phyloP scores from a whole-genome alignment of 2,329 filamentous ascomycete genomes.

The Monosporascus sp. region DNA sequence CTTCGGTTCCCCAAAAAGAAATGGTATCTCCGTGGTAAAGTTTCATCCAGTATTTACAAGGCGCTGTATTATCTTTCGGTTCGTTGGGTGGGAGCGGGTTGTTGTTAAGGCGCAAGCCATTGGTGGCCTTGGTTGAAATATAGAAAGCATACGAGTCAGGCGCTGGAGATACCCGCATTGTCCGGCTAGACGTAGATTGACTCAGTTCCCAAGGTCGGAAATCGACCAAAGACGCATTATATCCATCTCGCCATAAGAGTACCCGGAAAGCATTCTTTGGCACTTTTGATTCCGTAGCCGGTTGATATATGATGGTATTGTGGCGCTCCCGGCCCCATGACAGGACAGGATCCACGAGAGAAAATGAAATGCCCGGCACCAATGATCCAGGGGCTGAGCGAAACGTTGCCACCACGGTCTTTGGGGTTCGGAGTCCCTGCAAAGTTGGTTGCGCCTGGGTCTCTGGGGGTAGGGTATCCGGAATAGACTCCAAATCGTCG shows the following conservation, averaged over 20 bases:
- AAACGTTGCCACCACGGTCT: constrained; percentile 56
- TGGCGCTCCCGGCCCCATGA: constrained; percentile 70
- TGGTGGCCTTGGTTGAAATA: constrained; percentile 73
- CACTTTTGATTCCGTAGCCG: constrained; percentile 61
- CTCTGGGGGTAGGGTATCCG: constrained; percentile 32
- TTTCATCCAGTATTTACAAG: constrained; percentile 59
- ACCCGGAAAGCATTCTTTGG: constrained; percentile 79
- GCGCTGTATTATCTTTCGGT: constrained; percentile 44
- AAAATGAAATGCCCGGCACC: constrained; percentile 56
- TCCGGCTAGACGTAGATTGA: constrained; percentile 33
- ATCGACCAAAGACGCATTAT: constrained; percentile 50
- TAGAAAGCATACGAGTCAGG: constrained; percentile 60
- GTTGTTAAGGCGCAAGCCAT: constrained; percentile 73
- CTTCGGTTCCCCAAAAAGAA: constrained; percentile 57
- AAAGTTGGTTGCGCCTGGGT: constrained; percentile 31
- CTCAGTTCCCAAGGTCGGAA: constrained; percentile 49
- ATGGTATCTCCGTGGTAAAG: constrained; percentile 74
- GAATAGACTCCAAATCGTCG: constrained; percentile 24
- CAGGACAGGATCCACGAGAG: constrained; percentile 60
- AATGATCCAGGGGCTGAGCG: constrained; percentile 61
- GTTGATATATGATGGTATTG: constrained; percentile 63
- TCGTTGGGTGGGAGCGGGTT: constrained; percentile 55
- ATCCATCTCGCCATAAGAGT: constrained; percentile 64
- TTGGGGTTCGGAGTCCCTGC: constrained; percentile 25
- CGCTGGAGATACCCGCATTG: constrained; percentile 21